These are phyloP conservation scores for Populus davidiana DNA, from an alignment of 345 rosid species.

Conservation along the genomic window DNA sequence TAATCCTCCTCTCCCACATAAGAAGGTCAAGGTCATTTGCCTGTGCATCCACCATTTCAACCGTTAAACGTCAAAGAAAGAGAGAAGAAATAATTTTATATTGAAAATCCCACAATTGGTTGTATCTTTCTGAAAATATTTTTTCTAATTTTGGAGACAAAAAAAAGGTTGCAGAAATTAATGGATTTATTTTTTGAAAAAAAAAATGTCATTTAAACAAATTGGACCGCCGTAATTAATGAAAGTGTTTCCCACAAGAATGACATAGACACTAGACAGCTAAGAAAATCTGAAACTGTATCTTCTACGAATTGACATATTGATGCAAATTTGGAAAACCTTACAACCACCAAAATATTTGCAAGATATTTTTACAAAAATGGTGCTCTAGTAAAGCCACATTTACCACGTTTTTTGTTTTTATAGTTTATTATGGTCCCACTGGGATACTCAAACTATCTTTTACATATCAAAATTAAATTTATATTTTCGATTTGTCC, in stretches of 20 bases:
- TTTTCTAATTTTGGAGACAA: neutral
- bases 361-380: neutral
- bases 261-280: neutral
- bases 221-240: neutral
- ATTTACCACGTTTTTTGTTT: no score
- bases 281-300: neutral
- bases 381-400: neutral
- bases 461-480: neutral
- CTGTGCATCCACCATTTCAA: slow-evolving; percentile 22
- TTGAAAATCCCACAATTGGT: neutral
- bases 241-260: neutral
- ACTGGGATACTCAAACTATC: no score
- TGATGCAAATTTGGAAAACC: neutral
- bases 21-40: slow-evolving; percentile 74
- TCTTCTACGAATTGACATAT: neutral
- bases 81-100: neutral
- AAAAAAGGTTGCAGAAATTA: no score
- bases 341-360: neutral
- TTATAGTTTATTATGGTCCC: no score
- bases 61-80: neutral
- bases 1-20: slow-evolving; percentile 87
- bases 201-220: neutral
- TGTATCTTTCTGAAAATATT: neutral
- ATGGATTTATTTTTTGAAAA: no score
- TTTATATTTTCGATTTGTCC: no score